A percentile compares a stretch with the other conserved stretches of the same genome.
These are phyloP conservation scores for Lentinus tigrinus DNA, from an alignment of 768 basidiomycete species.

Conservation along the genomic window DNA sequence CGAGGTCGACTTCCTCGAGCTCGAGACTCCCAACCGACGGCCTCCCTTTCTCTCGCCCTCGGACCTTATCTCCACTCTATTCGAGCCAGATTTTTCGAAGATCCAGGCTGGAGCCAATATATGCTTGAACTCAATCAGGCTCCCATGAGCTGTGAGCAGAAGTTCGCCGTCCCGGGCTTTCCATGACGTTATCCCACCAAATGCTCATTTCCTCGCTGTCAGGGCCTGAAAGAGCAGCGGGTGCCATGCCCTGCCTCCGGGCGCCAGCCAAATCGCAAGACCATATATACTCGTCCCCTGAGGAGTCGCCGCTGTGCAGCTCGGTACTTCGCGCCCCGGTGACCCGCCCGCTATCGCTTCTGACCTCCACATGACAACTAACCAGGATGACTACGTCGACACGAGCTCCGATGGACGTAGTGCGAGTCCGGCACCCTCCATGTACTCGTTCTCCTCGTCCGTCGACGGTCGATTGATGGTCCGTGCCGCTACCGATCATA, in stretches of 20 bases:
- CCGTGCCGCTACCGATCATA: not conserved
- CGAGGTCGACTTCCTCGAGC: not conserved
- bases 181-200: conserved; percentile 11
- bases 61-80: conserved; percentile 12
- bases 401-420: conserved; percentile 16
- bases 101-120: conserved; percentile 1
- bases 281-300: conserved; percentile 15
- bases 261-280: conserved; percentile 1
- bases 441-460: conserved; percentile 31
- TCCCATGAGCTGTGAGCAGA: conserved; percentile 10
- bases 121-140: conserved; percentile 11
- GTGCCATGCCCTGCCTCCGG: conserved; percentile 3
- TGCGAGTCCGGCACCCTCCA: conserved; percentile 29
- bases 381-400: conserved; percentile 10
- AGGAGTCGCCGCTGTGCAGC: conserved; percentile 1
- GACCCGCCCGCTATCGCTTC: not conserved
- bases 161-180: conserved; percentile 1
- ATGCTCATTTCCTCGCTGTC: conserved; percentile 1
- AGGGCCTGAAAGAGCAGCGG: conserved; percentile 3
- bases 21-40: conserved; percentile 1
- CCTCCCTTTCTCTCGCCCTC: not conserved
- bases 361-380: conserved; percentile 4
- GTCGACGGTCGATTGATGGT: conserved; percentile 29
- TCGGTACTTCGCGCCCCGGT: conserved; percentile 8
- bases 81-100: not conserved